Evolutionary conservation across 2,329 filamentous ascomycete genomes (phyloP).

Genomic region (Penicillium aurantiogriseum): DNA sequence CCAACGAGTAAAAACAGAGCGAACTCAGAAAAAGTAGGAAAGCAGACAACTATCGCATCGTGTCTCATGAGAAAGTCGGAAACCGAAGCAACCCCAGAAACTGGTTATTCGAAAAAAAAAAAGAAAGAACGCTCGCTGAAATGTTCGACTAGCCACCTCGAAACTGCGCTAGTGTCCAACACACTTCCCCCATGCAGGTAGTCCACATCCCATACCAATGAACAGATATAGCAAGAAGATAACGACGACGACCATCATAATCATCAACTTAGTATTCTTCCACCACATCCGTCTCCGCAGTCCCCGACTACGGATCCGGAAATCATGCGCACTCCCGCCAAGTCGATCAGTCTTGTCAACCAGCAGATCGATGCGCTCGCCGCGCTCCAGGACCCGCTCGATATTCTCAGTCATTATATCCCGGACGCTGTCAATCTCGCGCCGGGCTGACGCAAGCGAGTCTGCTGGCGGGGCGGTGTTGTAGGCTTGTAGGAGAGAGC

Average conservation of each 20-base stretch:
- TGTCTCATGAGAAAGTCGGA: slow-evolving; percentile 14
- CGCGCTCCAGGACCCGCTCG: slow-evolving; percentile 80
- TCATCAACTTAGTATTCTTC: slow-evolving; percentile 98
- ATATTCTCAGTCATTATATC: slow-evolving; percentile 97
- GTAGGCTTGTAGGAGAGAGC: slow-evolving; percentile 76
- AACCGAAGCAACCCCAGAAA: slow-evolving; percentile 3
- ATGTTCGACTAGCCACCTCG: not conserved
- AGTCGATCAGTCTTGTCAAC: slow-evolving; percentile 96
- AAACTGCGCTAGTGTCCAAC: slow-evolving; percentile 28
- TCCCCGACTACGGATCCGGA: slow-evolving; percentile 80
- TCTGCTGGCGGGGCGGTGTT: slow-evolving; percentile 77
- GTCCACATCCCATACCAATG: slow-evolving; percentile 69
- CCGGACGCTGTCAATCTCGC: slow-evolving; percentile 87
- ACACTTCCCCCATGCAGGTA: slow-evolving; percentile 56
- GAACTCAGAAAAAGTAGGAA: not conserved
- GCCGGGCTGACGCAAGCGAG: slow-evolving; percentile 76
- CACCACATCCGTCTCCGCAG: slow-evolving; percentile 97
- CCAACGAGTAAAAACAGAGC: not conserved
- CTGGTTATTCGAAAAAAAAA: not conserved
- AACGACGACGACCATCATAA: slow-evolving; percentile 67
- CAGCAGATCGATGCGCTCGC: slow-evolving; percentile 87
- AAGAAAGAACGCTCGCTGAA: slow-evolving; percentile 14
- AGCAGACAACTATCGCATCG: slow-evolving; percentile 8
- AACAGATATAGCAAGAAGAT: slow-evolving; percentile 70
- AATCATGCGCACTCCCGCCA: slow-evolving; percentile 84